Base-by-base conservation (phyloP, 2,329 filamentous ascomycete genomes). In the Arthrobotrys megalospora region DNA sequence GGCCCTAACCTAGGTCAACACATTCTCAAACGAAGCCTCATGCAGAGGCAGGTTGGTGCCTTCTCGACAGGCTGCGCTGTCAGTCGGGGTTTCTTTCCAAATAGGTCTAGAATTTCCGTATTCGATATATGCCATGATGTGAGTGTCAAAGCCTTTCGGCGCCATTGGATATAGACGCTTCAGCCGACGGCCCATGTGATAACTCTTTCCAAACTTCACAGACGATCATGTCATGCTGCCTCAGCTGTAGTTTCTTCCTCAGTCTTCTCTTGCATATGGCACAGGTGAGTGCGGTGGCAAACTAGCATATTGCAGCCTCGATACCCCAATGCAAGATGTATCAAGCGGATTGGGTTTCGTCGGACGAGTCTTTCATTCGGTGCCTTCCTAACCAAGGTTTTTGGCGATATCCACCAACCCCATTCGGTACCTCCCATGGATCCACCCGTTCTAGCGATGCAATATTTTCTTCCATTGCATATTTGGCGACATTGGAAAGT, bases 381-480 rank as follows among this genome's bases (percentile, higher is more conserved):
- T 77, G 66, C 73, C 73, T 77, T 77, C 73, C 73, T 58, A 66
- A 60, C 50, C 38, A 55, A 53, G 73, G 50, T 32, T 8, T 63
- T 70, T 70, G 73, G 73, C 66, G 73, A 77, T 68, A 71, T 52
- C 65, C 73, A 71, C 73, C 73, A 77, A 77, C 73, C 73, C 50
- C 50, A 71, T 77, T 77, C 58, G 62, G 73, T 64, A 62, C 16
- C 60, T 58, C 16, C 55, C 55, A 60, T 60, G 55, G 55, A 28
- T 77, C 66, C 66, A 77, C 38, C 73, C 73, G 73, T 43, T 71
- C 64, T 67, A 67, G 66, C 50, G 64, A 68, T 75, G 41, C 47
- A 45, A 19, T 50, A 21, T 16, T 45, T 60, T 52, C 48, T 36
- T 48, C 24, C 14, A 21, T 47, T 69, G 45, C 63, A 60, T 58